phyloP scores from a whole-genome alignment of 306 rosid genomes.

The Echinosophora koreensis region DNA sequence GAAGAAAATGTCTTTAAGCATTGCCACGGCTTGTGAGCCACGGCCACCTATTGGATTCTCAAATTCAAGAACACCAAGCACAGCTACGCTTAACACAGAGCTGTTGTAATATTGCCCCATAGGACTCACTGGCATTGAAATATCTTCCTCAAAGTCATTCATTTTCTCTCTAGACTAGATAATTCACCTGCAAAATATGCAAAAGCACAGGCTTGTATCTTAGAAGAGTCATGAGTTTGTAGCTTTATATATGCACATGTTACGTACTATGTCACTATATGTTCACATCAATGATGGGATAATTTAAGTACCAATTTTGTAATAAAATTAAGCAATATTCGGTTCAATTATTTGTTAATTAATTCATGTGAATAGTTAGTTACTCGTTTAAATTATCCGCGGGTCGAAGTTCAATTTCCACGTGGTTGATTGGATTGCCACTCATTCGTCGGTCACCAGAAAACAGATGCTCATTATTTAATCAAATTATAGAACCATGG shows the following conservation, averaged over 20 bases:
- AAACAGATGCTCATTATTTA: too few relatives aligned
- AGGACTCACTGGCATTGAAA: slow-evolving; percentile 55
- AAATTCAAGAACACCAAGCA: slow-evolving; percentile 52
- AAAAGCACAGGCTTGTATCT: neutral
- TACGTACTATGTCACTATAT: neutral
- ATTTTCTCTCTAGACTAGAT: neutral
- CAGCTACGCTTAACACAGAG: slow-evolving; percentile 36
- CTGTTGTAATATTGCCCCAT: slow-evolving; percentile 45
- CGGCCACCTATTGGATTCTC: slow-evolving; percentile 42
- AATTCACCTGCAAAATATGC: neutral
- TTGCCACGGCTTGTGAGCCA: neutral
- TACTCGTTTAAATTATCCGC: neutral
- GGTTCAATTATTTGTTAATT: neutral
- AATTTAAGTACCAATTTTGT: neutral
- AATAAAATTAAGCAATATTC: neutral
- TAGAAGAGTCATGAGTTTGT: neutral
- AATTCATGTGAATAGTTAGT: too few relatives aligned
- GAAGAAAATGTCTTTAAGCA: slow-evolving; percentile 42
- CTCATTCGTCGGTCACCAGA: neutral
- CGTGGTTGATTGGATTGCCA: neutral
- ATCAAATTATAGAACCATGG: neutral
- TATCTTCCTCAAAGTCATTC: slow-evolving; percentile 15
- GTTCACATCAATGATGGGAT: neutral
- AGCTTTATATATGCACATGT: neutral
- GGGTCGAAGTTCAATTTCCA: neutral